Base-by-base conservation (phyloP, 345 rosid genomes). In the Brassica incana region DNA sequence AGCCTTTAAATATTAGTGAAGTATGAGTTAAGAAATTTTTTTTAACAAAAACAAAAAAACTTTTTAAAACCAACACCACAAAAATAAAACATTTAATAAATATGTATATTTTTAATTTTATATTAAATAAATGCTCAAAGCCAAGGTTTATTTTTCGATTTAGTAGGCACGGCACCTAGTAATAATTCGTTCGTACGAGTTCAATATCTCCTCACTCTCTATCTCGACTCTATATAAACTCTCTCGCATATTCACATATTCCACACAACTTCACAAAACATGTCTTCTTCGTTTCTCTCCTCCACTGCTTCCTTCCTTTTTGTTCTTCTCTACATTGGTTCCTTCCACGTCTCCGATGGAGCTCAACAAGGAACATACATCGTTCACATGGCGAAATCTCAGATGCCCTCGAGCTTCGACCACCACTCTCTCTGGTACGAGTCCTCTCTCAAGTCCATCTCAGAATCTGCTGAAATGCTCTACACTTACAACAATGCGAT, bases 401-500 rank as follows among this genome's bases (percentile, higher is more conserved):
- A 86, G 84, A 91, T 92, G 95, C 99, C 97, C 0, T 67, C 82
- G 18, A 77, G 30, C 38, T 92, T 87, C 76, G 58, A 87, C 50
- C 91, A 82, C 43, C 98, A 93, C 81, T 77, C 87, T 40, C 85
- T 82, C 83, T 91, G 99, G 99, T 95, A 95, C 80, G 87, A 77
- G 81, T 87, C 89, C 4, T 85, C 93, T 3, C 86, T 92, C 77
- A 86, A 84, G 80, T 90, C 97, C 50, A 83, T 87, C 20, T 87
- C 87, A 6, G 81, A 50, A 70, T 85, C 94, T 0, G 96, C 88
- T 23, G 58, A 86, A 38, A 75, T 88, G 29, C 84, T 88, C 48
- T 88, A 92, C 83, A 82, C 88, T 33, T 90, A 89, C 85, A 80
- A 85, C 56, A 81, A 78, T 33, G 92, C 80, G 0, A 83, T 84